phyloP scores from a whole-genome alignment of 805 yeast species.

The Priceomyces fermenticarens region DNA sequence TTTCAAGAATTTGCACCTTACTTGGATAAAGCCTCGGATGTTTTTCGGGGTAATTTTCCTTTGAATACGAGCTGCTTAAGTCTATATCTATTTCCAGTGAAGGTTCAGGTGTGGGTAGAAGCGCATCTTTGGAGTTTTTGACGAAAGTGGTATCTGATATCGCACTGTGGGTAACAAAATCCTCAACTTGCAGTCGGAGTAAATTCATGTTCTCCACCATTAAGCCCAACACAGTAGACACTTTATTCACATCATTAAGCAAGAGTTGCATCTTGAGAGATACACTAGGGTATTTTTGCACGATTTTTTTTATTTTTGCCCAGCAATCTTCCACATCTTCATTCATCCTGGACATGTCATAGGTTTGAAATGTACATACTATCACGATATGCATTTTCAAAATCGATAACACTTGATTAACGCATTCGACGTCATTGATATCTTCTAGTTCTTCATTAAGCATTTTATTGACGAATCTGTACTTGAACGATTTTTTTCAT shows the following conservation, averaged over 20 bases:
- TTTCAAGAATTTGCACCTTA: constrained; percentile 1
- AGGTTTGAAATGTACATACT: constrained; percentile 3
- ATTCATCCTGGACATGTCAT: background rate
- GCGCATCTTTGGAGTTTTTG: too few species aligned
- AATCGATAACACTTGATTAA: too few species aligned
- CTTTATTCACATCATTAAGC: background rate
- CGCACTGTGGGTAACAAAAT: too few species aligned
- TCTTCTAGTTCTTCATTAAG: too few species aligned
- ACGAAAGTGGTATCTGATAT: too few species aligned
- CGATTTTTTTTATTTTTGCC: background rate
- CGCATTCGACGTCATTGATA: too few species aligned
- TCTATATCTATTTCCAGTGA: background rate
- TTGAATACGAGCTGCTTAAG: too few species aligned
- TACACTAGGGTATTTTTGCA: background rate
- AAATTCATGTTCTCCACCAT: background rate
- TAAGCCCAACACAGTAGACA: background rate
- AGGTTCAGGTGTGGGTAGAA: background rate
- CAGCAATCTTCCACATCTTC: constrained; percentile 1
- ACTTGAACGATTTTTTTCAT: too few species aligned
- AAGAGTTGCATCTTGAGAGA: background rate
- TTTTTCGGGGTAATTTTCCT: background rate
- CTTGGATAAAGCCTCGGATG: background rate
- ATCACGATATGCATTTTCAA: constrained; percentile 1
- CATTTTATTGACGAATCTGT: too few species aligned
- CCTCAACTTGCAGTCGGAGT: too few species aligned